phyloP scores from a whole-genome alignment of 2,329 filamentous ascomycete genomes.

The Phialophora verrucosa region DNA sequence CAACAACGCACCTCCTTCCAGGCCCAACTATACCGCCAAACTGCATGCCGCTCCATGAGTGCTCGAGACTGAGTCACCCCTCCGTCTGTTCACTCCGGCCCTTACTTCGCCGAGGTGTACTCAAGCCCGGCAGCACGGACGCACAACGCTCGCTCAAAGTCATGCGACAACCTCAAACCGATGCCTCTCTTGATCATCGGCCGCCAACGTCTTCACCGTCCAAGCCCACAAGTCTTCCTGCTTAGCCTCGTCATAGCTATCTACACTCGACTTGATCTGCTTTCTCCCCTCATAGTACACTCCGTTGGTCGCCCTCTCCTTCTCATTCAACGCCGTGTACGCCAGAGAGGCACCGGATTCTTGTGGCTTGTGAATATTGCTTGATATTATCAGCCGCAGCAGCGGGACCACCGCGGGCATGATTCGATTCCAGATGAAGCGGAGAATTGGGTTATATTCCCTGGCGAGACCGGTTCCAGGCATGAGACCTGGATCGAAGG shows the following conservation, averaged over 20 bases:
- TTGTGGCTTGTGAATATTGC: conserved; percentile 49
- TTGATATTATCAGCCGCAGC: conserved; percentile 42
- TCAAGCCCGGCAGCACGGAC: background rate
- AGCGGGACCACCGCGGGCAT: conserved; percentile 48
- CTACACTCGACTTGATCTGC: conserved; percentile 50
- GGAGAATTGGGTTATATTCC: conserved; percentile 40
- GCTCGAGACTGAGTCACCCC: too few species aligned
- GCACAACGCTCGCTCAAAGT: background rate
- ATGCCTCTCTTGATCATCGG: conserved; percentile 39
- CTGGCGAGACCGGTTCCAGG: conserved; percentile 54
- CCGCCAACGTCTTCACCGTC: conserved; percentile 50
- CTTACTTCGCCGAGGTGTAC: background rate
- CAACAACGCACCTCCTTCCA: background rate
- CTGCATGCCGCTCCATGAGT: background rate
- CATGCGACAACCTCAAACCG: conserved; percentile 34
- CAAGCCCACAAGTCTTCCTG: conserved; percentile 59
- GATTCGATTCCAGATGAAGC: conserved; percentile 47
- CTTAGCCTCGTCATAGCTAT: conserved; percentile 53
- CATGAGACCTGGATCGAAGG: conserved; percentile 58
- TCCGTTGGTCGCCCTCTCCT: conserved; percentile 46
- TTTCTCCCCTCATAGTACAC: conserved; percentile 54
- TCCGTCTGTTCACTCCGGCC: too few species aligned
- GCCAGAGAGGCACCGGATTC: conserved; percentile 53
- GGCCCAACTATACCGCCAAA: background rate
- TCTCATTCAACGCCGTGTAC: conserved; percentile 47